Base-by-base conservation (phyloP, 139 green algal genomes). In the Mesotaenium endlicherianum region DNA sequence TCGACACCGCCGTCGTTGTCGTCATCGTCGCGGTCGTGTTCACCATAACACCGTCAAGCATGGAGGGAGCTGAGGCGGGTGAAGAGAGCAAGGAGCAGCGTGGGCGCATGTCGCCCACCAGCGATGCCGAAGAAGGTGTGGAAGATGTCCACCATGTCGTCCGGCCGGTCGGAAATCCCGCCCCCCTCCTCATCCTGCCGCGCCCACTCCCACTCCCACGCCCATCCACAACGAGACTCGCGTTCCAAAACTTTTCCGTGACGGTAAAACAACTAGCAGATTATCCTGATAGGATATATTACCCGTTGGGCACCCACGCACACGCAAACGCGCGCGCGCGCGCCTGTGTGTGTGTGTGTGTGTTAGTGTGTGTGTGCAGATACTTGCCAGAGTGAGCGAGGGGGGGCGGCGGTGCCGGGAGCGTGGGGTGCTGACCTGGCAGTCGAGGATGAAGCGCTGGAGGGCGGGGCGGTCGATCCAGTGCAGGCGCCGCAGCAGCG, bases 41-140 rank as follows among this genome's bases (percentile, higher is more conserved):
- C 14, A 75, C 64, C 34, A 75, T 16, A 59, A 59, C 49, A 14
- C 16, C 16, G 50, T 75, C 16, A 75, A 16, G 64, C 34, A 31
- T 75, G 64, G 64, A 31, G 26, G 14, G 16, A 75, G 34, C 17
- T 44, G 26, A 31, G 16, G 17, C 17, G 64, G 70, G 40, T 64
- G 70, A 80, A 17, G 70, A 38, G 11, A 17, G 11, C 8, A 20
- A 80, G 67, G 16, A 64, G 50, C 41, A 30, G 44, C n/a, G 16
- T 72, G 16, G 70, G 38, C 70, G 34, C 34, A 70, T 17, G 39
- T 82, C 6, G 16, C 80, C 20, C 50, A 39, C 88, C 89, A 16
- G 95, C 96, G 30, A 99, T 92, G 31, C 97, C 97, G 70, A 99
- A 99, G 75, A 98, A 99, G 26, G 97, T 99, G 91, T 99, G 97